A percentile compares a stretch with the other conserved stretches of the same genome.
phyloP scores from a whole-genome alignment of 768 basidiomycete genomes.

The Exsudoporus frostii region DNA sequence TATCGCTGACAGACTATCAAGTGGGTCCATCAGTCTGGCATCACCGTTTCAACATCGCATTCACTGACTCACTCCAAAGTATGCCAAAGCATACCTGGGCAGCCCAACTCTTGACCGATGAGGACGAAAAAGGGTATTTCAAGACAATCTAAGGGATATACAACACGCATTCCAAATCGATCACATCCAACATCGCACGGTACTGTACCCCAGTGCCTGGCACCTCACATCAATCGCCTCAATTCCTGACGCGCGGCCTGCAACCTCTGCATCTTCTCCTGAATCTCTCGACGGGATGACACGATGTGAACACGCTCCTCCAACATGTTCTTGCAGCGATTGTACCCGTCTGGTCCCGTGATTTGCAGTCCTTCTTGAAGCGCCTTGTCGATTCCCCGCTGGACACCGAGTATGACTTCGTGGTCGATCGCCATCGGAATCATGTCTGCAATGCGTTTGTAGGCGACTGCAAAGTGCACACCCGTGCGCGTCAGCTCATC shows the following conservation, averaged over 20 bases:
- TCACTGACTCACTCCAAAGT: no score
- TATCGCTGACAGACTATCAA: no score
- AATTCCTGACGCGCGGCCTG: constrained; percentile 43
- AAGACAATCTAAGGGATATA: background rate
- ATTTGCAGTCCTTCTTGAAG: constrained; percentile 51
- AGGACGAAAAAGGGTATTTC: background rate
- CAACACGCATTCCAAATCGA: background rate
- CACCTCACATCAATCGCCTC: constrained; percentile 15
- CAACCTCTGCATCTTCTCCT: constrained; percentile 51
- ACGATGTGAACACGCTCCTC: constrained; percentile 48
- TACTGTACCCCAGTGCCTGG: background rate
- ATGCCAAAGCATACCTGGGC: no score
- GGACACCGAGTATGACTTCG: constrained; percentile 43
- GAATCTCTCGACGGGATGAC: constrained; percentile 44
- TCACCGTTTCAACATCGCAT: no score
- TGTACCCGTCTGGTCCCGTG: constrained; percentile 42
- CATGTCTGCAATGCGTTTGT: constrained; percentile 45
- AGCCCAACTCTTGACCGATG: background rate
- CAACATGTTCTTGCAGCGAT: constrained; percentile 49
- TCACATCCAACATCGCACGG: background rate
- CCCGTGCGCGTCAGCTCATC: background rate
- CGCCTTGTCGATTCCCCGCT: constrained; percentile 41
- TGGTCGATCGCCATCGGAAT: constrained; percentile 42
- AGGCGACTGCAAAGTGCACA: constrained; percentile 36
- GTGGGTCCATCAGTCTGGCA: no score